Base-by-base conservation (phyloP, 257 asterid genomes). In the Nyctanthes arbortristis region DNA sequence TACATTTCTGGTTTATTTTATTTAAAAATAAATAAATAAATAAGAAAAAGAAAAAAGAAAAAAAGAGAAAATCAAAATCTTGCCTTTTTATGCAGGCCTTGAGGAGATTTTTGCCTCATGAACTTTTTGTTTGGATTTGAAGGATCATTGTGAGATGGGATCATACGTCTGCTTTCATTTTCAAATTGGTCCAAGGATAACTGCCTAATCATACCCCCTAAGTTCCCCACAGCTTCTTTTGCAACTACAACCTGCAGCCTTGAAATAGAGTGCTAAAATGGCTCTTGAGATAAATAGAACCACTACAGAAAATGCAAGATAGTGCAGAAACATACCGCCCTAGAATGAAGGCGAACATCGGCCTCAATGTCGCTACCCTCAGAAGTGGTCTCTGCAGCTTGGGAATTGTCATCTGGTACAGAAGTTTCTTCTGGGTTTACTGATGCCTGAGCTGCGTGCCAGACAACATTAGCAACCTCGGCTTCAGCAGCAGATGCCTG, bases 401-500 rank as follows among this genome's bases (percentile, higher is more conserved):
- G 97, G 52, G 90, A 86, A 75, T 87, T 89, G 73, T 76, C 91
- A 70, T 85, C 96, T 14, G 96, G 82, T 49, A 84, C 75, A 8
- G 89, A 83, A 16, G 96, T 83, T 80, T 82, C 97, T 77, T 84
- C 95, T 32, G 87, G 92, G 64, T 65, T 58, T 43, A 87, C 82
- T 62, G 97, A 84, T 71, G 83, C 85, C 78, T 91, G 97, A 20
- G 84, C 97, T 59, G 91, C 84, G 69, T 88, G 94, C 99, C 99
- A 94, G 75, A 91, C 96, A 59, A 96, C 95, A 82, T 75, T 91
- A 66, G 96, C 97, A 67, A 65, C 97, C 88, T 91, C 93, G 56
- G 99, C 99, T 87, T 94, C 99, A 39, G 99, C 99, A 64, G 99
- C 96, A 54, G 97, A 94, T 61, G 97, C 99, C 79, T 94, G 92